Evolutionary conservation across 1,284 basidiomycete species (phyloP), one percentile per base, ranked within the genome.

Genomic region (Cryptococcus sp.): DNA sequence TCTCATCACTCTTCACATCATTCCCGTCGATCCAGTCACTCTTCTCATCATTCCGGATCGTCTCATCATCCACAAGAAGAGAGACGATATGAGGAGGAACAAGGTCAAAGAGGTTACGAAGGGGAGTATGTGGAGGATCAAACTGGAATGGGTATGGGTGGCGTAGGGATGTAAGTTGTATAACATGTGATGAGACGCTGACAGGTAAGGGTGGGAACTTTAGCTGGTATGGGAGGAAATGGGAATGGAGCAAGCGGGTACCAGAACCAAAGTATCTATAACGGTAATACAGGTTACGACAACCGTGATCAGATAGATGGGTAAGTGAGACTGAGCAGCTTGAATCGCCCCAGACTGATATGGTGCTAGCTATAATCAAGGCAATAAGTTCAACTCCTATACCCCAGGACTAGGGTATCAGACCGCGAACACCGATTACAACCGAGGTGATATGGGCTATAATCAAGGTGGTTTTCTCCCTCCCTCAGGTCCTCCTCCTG

Each of bases 381-480:
- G 23, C 23, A 23, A 23, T 23, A 23, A 23, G 23, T 23, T 23
- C 23, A 23, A 23, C 23, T 23, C 23, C 23, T 23, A 23, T 23
- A 23, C 23, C 23, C 23, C 23, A 23, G 49, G 49, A 50, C 5
- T 37, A 37, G n/a, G 42, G 33, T 15, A 7, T 14, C 49, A 30
- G 49, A 14, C 34, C 7, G 31, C 10, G 31, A 33, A 7, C 8
- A 13, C 6, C 23, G 31, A 7, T n/a, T 5, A 10, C 31, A 41
- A 7, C 35, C 15, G 34, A 15, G 10, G 42, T 44, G 23, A 33
- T 5, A 43, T 43, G n/a, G 38, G 42, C 37, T 14, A 15, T 5
- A 30, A 44, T 7, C 38, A 56, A 14, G 63, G 58, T 52, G 50
- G 35, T 4, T 56, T 61, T n/a, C 64, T 64, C 1, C 63, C 63